These are phyloP conservation scores for Ceratobasidium theobromae DNA, from an alignment of 1,284 basidiomycete genomes.

Conservation along the genomic window DNA sequence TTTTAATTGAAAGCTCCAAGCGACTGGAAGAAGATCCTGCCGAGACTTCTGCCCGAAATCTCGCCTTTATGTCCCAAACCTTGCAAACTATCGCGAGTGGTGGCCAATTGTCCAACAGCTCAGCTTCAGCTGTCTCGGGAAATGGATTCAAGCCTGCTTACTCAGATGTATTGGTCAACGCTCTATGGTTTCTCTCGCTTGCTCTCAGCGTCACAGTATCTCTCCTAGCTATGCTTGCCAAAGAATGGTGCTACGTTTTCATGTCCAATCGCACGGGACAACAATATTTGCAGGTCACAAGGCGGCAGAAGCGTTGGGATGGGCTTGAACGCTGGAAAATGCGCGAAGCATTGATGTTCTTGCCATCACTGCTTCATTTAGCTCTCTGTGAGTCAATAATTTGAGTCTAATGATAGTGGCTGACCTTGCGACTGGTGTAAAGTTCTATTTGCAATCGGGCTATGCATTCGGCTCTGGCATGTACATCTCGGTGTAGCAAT, in stretches of 20 bases:
- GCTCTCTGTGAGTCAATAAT: not conserved
- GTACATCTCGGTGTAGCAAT: not conserved
- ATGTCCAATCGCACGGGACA: slow-evolving; percentile 5
- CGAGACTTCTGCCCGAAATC: not conserved
- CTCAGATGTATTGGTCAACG: slow-evolving; percentile 1
- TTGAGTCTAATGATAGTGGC: not conserved
- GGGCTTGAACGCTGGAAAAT: slow-evolving; percentile 5
- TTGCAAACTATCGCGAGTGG: not conserved
- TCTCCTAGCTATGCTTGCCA: slow-evolving; percentile 6
- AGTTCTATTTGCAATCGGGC: slow-evolving; percentile 13
- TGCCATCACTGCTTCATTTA: slow-evolving; percentile 11
- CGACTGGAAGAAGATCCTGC: not conserved
- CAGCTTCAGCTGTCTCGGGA: not conserved
- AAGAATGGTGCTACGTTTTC: not conserved
- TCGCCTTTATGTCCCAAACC: not conserved
- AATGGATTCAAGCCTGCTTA: not conserved
- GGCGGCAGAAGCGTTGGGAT: slow-evolving; percentile 5
- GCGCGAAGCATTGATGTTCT: not conserved
- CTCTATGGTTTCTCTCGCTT: slow-evolving; percentile 13
- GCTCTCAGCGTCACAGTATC: not conserved
- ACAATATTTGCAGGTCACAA: not conserved
- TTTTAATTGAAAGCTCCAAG: not conserved
- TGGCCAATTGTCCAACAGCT: not conserved
- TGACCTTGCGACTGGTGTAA: not conserved
- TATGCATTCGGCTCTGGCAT: slow-evolving; percentile 4